Base-by-base conservation (phyloP, 768 basidiomycete species). In the Trametes villosa region DNA sequence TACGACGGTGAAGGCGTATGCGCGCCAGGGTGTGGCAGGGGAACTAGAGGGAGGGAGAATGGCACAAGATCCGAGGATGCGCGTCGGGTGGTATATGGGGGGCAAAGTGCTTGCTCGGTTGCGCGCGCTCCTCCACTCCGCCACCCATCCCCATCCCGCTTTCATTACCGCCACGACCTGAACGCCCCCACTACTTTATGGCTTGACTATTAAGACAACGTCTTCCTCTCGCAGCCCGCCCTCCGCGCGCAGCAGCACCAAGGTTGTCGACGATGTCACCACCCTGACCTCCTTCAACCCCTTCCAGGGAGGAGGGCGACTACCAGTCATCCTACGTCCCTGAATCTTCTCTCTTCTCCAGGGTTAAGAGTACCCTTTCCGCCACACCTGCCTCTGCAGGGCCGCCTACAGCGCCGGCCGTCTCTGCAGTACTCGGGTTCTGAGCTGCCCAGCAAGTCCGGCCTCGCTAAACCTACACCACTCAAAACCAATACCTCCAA, bases 281-380 rank as follows among this genome's bases (percentile, higher is more conserved):
- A 85, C 86, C 69, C 76, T 95, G 57, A 95, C 94, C 29, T 91
- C 91, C 50, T 93, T 90, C 80, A 94, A 94, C 71, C 92, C 92
- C 7, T 95, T 94, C 77, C 86, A 89, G n/a, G 70, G 94, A 95
- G 71, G 92, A 94, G 70, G 93, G 94, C 74, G 84, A 92, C 70
- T 92, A 94, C 65, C 88, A 91, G 67, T 89, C 91, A 9, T 93
- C 91, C 17, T 93, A 92, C 71, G 87, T 91, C 8, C 79, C 94
- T 54, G 88, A 94, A 59, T 86, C 91, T 0, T 91, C 89, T 22
- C 77, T 95, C 27, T 82, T 94, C 56, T 91, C 87, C 31, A 85
- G 87, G 64, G 84, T 95, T 79, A 92, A 89, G 78, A 93, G 83
- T 67, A 88, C 89, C 7, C 81, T 94, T 20, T 79, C 89, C 33